Percentiles rank a stretch among this genome's conserved stretches.
phyloP scores from a whole-genome alignment of 1,284 basidiomycete species.

The Amylostereum areolatum region DNA sequence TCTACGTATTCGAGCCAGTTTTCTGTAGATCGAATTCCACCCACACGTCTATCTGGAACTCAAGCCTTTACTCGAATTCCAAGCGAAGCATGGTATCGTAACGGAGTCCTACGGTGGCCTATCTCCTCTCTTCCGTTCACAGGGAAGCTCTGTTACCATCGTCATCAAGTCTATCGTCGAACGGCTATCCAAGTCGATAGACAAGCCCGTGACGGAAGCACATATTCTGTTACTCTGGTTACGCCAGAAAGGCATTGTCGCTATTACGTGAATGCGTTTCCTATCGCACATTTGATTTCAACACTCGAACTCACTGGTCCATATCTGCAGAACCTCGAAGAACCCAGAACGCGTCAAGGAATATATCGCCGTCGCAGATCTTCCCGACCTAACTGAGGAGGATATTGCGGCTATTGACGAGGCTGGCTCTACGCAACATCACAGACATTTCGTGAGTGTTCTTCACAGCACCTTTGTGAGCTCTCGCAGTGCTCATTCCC shows the following conservation, averaged over 20 bases:
- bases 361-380: conserved; percentile 48
- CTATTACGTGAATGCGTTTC: conserved; percentile 52
- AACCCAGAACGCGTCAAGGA: conserved; percentile 61
- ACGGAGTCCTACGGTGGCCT: conserved; percentile 65
- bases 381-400: conserved; percentile 52
- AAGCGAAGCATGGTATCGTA: conserved; percentile 57
- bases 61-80: conserved; percentile 47
- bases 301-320: neutral
- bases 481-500: neutral
- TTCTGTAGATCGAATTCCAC: conserved; percentile 70
- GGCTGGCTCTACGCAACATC: conserved; percentile 56
- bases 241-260: conserved; percentile 22
- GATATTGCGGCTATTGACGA: conserved; percentile 61
- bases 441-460: conserved; percentile 39
- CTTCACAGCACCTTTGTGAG: conserved; percentile 15
- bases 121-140: conserved; percentile 50
- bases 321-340: conserved; percentile 36
- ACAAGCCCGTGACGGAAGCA: conserved; percentile 24
- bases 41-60: conserved; percentile 67
- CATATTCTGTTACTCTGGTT: conserved; percentile 33
- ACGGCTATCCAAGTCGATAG: conserved; percentile 18
- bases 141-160: conserved; percentile 50
- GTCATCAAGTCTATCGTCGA: conserved; percentile 25
- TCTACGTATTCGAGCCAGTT: neutral
- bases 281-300: neutral